These are phyloP conservation scores for Stephanodiscus triporus DNA, from an alignment of 108 stramenopile species.

Conservation along the genomic window DNA sequence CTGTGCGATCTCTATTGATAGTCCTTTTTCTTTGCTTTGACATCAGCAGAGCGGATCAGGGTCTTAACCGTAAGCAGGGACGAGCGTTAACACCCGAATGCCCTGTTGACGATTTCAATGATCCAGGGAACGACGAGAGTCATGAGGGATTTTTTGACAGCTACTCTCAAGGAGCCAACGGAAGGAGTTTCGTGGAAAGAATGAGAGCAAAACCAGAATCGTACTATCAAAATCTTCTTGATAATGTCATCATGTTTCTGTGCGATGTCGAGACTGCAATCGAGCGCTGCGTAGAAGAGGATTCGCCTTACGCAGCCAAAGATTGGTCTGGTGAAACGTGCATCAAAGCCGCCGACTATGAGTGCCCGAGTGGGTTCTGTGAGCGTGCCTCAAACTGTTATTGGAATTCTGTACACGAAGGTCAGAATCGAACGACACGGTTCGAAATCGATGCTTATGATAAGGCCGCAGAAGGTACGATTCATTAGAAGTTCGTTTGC, in stretches of 20 bases:
- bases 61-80: not conserved
- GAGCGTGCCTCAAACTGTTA: conserved; percentile 56
- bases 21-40: conserved; percentile 8
- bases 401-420: conserved; percentile 40
- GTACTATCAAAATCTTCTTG: conserved; percentile 41
- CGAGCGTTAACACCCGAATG: conserved; percentile 18
- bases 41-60: not conserved
- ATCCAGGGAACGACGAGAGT: conserved; percentile 2
- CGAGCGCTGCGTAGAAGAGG: conserved; percentile 40
- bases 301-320: conserved; percentile 44
- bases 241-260: conserved; percentile 41
- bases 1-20: not conserved
- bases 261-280: conserved; percentile 44
- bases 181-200: conserved; percentile 10
- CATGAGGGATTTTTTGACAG: conserved; percentile 33
- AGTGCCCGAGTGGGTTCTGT: conserved; percentile 39
- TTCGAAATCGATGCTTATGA: conserved; percentile 36
- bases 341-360: conserved; percentile 32
- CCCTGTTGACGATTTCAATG: conserved; percentile 32
- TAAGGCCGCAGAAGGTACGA: conserved; percentile 18
- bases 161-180: conserved; percentile 15
- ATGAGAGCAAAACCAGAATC: conserved; percentile 33
- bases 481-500: not conserved
- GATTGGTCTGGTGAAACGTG: conserved; percentile 35
- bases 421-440: conserved; percentile 47